These are phyloP conservation scores for Trichomonas gallinae DNA, from an alignment of 208 protist species.

Conservation along the genomic window DNA sequence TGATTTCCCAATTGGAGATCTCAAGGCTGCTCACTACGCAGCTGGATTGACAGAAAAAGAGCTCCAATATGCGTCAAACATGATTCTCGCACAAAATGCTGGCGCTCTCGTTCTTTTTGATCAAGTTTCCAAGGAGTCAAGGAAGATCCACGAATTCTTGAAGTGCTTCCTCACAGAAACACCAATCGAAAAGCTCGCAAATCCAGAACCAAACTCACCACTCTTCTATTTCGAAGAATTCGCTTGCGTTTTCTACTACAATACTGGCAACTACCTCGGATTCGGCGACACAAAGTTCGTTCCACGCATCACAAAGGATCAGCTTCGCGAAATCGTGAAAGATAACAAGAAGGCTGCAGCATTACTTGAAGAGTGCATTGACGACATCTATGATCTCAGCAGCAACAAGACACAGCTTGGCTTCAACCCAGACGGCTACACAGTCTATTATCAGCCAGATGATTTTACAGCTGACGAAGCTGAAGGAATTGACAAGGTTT, in stretches of 20 bases:
- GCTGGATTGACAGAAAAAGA: not conserved
- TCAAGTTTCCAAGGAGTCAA: not conserved
- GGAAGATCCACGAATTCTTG: not conserved
- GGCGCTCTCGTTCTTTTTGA: not conserved
- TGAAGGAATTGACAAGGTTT: not conserved
- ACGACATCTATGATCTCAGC: not conserved
- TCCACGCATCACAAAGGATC: not conserved
- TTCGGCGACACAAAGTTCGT: slow-evolving; percentile 19
- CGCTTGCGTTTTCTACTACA: not conserved
- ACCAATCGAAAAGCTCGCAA: not conserved
- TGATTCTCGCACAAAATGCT: not conserved
- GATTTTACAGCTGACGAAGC: not conserved
- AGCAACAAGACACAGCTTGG: not conserved
- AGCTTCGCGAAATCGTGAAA: not conserved
- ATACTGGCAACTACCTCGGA: not conserved
- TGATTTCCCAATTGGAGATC: not conserved
- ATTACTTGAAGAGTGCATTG: not conserved
- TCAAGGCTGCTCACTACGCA: not conserved
- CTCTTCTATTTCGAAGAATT: not conserved
- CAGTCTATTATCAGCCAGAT: not conserved
- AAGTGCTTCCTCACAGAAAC: not conserved
- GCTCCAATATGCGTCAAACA: not conserved
- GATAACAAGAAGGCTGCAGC: too few relatives aligned
- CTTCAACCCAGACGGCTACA: not conserved
- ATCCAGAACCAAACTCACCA: not conserved